These are phyloP conservation scores for Amanita brunnescens DNA, from an alignment of 768 basidiomycete species.

Conservation along the genomic window DNA sequence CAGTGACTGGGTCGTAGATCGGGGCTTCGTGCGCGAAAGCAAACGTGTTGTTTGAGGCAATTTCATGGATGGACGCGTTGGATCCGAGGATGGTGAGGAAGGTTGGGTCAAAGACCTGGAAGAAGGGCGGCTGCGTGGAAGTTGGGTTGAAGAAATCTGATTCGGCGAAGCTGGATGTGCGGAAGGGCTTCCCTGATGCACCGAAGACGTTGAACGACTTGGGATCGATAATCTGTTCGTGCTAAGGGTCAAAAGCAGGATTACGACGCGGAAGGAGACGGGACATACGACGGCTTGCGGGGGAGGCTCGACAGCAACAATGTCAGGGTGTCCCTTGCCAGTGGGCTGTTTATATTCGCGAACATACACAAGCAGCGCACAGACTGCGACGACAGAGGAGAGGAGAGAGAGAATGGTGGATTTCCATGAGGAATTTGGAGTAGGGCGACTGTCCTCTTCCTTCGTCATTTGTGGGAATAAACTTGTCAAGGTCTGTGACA, in stretches of 20 bases:
- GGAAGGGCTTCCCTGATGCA: conserved; percentile 27
- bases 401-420: background rate
- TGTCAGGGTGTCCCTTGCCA: background rate
- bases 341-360: background rate
- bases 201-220: conserved; percentile 44
- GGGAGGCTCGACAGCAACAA: conserved; percentile 6
- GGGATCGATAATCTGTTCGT: conserved; percentile 41
- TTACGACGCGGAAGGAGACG: background rate
- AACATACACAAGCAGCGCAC: background rate
- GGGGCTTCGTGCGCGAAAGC: conserved; percentile 79
- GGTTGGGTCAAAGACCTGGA: conserved; percentile 40
- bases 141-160: conserved; percentile 51
- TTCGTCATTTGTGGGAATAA: no score
- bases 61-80: conserved; percentile 45
- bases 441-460: background rate
- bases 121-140: conserved; percentile 46
- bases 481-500: no score
- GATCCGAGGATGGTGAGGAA: conserved; percentile 55
- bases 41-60: conserved; percentile 53
- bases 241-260: background rate
- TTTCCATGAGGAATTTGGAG: background rate
- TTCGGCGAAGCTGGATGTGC: conserved; percentile 26
- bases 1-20: conserved; percentile 54
- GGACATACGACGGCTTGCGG: conserved; percentile 24
- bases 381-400: background rate